Evolutionary conservation across 2,329 filamentous ascomycete species (phyloP), one percentile per base, ranked within the genome.

Genomic region (Trichothecium roseum): DNA sequence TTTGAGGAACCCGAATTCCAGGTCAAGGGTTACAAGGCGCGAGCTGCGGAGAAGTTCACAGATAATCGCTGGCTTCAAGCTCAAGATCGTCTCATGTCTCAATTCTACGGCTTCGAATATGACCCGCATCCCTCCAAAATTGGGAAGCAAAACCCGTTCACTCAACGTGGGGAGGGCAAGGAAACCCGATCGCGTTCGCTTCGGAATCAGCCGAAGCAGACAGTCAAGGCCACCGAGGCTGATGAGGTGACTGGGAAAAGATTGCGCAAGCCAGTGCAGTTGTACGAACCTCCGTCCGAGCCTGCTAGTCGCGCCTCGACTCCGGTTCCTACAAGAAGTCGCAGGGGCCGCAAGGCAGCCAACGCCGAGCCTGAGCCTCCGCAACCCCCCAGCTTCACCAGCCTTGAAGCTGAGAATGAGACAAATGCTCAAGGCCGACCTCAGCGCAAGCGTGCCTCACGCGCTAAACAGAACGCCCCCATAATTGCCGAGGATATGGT

Each of bases 81-180:
- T 36, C 69, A 80, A 48, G 73, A 78, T 53, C 62, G 62, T 37
- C 60, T 76, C 41, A 71, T 74, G 64, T 73, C 75, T 7, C 63
- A 69, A 40, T 63, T 67, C 2, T 80, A 78, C 46, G 68, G 69
- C 13, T 78, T 78, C 45, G 69, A 76, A 40, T 74, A 78, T 43
- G 74, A 78, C 44, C 62, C 68, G 8, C 68, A 74, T 35, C 64
- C 68, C 3, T 66, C 65, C 40, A 72, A 72, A 52, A 62, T 78
- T 39, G 73, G 74, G 15, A 61, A 62, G 26, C 77, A 81, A 48
- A 72, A 78, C 40, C 72, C 73, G 1, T 57, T 70, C 26, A 64
- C 62, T 8, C 73, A 78, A 44, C 57, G 60, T 24, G 20, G 20
- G 10, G 50, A 48, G 16, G 72, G 72, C 18, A 59, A 67, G 39